A percentile compares a stretch with the other conserved stretches of the same genome.
phyloP scores from a whole-genome alignment of 2,329 filamentous ascomycete species.

The Paecilomyces dactylethromorphus region DNA sequence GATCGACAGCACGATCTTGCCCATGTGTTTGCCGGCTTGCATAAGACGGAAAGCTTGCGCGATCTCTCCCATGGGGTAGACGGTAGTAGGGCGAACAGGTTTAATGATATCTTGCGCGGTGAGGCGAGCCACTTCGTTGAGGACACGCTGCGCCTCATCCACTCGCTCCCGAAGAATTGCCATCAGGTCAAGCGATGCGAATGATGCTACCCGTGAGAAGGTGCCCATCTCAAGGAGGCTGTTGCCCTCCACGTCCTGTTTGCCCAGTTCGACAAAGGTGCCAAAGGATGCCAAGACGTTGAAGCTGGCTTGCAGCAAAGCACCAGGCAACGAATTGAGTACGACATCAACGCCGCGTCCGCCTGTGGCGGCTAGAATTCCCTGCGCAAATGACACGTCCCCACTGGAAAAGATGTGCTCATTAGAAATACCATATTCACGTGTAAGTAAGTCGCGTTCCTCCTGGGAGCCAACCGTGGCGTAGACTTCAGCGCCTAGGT shows the following conservation, averaged over 20 bases:
- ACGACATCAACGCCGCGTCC: conserved; percentile 19
- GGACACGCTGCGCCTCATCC: background rate
- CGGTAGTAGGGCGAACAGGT: background rate
- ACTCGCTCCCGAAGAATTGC: background rate
- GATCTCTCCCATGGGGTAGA: background rate
- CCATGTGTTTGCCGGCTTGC: background rate
- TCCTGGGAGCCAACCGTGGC: conserved; percentile 2
- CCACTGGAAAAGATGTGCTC: conserved; percentile 24
- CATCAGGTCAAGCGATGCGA: background rate
- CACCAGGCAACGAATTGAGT: conserved; percentile 3
- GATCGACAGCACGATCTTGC: background rate
- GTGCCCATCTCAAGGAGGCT: background rate
- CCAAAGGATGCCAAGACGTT: conserved; percentile 11
- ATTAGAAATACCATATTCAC: conserved; percentile 12
- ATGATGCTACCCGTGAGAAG: background rate
- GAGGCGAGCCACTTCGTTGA: background rate
- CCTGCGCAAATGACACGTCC: conserved; percentile 11
- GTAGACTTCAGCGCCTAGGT: conserved; percentile 3
- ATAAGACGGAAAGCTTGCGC: background rate
- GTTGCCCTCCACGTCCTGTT: conserved; percentile 1
- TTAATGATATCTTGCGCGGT: background rate
- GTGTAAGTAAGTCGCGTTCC: conserved; percentile 2
- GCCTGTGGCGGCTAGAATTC: conserved; percentile 14
- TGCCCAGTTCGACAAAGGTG: conserved; percentile 8
- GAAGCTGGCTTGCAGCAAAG: conserved; percentile 5